Percentiles rank a stretch among this genome's conserved stretches.
Conservation (phyloP, 768 basidiomycete species). For the Suillus hirtellus region DNA sequence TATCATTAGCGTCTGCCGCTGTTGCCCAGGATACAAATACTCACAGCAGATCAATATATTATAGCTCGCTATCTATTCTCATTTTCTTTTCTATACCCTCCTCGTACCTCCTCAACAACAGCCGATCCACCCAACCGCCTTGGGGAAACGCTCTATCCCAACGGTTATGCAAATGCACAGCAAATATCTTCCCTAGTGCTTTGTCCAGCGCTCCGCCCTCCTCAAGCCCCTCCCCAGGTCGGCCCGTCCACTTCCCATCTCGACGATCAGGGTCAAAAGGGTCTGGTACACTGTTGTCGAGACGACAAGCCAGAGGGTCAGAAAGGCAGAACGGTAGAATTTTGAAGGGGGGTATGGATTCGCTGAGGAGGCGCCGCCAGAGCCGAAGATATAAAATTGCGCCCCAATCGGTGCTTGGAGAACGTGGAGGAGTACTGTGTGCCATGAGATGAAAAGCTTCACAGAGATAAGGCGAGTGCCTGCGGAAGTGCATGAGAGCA, state of each 20-base stretch:
- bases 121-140: conserved; percentile 83
- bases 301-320: conserved; percentile 85
- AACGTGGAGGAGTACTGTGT: conserved; percentile 67
- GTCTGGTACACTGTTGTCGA: conserved; percentile 91
- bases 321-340: conserved; percentile 94
- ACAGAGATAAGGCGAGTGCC: conserved; percentile 93
- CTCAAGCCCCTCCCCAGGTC: conserved; percentile 51
- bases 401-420: conserved; percentile 92
- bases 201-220: conserved; percentile 64
- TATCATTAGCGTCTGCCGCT: background rate
- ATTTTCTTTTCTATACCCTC: conserved; percentile 21
- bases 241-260: conserved; percentile 64
- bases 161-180: conserved; percentile 93
- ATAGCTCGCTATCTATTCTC: conserved; percentile 3
- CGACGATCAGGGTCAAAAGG: conserved; percentile 67
- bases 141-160: conserved; percentile 88
- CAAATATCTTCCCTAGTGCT: conserved; percentile 72
- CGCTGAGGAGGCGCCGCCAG: conserved; percentile 79
- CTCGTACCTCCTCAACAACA: conserved; percentile 70
- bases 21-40: background rate
- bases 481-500: conserved; percentile 89
- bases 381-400: conserved; percentile 88
- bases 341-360: conserved; percentile 80
- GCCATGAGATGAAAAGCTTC: conserved; percentile 94
- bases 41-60: conserved; percentile 1